Evolutionary conservation across 2,329 filamentous ascomycete genomes (phyloP).

Genomic region (Pestalotiopsis sp.): DNA sequence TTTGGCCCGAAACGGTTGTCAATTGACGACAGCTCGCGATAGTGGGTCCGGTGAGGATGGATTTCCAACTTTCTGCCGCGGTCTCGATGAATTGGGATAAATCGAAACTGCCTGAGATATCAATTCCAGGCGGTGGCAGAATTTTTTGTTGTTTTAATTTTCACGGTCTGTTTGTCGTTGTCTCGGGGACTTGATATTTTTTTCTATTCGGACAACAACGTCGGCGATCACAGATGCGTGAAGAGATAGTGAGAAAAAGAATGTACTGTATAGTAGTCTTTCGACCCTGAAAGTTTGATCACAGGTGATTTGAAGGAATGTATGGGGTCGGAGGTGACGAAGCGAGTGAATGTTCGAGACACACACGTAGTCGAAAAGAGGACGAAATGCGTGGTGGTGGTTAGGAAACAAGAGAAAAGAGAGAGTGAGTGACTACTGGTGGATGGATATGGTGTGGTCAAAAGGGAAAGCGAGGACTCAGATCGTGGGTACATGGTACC

Average conservation of each 20-base stretch:
- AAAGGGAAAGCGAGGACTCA: not conserved
- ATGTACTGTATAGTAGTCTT: constrained; percentile 22
- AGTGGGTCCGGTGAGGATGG: not conserved
- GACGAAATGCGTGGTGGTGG: constrained; percentile 16
- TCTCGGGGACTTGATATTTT: not conserved
- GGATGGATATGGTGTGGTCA: not conserved
- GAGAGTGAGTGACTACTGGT: not conserved
- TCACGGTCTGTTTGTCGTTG: not conserved
- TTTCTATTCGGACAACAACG: constrained; percentile 16
- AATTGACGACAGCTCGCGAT: not conserved
- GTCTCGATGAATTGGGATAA: not conserved
- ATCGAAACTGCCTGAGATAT: constrained; percentile 17
- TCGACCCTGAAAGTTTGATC: constrained; percentile 20
- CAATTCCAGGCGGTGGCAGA: constrained; percentile 19
- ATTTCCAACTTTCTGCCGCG: not conserved
- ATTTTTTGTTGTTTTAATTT: constrained; percentile 16
- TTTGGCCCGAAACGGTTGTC: not conserved
- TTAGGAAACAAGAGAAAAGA: constrained; percentile 8
- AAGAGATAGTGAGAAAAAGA: constrained; percentile 19
- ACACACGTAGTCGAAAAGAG: constrained; percentile 19
- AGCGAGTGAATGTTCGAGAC: constrained; percentile 26
- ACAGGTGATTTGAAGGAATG: constrained; percentile 9
- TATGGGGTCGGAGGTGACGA: constrained; percentile 15
- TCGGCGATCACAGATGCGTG: constrained; percentile 28
- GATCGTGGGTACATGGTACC: not conserved